A percentile compares a stretch with the other conserved stretches of the same genome.
Conservation (phyloP, 2,329 filamentous ascomycete genomes). For the Venturiaceae sp. region DNA sequence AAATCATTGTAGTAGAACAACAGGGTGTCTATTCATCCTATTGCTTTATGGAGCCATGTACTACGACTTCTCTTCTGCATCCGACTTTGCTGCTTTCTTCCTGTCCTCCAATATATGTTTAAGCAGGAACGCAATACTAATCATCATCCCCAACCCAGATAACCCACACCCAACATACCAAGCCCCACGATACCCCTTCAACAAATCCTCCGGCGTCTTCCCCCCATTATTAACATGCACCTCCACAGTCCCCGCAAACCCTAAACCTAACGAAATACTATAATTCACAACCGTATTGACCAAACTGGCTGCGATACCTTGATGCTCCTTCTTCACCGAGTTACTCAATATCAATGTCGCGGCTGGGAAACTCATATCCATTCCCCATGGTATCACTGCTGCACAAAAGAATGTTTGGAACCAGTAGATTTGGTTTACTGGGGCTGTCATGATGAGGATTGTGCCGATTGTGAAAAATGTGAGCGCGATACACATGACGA, state of each 20-base stretch:
- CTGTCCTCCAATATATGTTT: background rate
- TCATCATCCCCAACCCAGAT: constrained; percentile 11
- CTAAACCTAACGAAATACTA: constrained; percentile 30
- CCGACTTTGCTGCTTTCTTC: background rate
- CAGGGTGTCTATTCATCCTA: too few relatives aligned
- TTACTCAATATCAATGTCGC: constrained; percentile 29
- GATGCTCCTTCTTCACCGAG: constrained; percentile 26
- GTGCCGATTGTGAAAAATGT: constrained; percentile 23
- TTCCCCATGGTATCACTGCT: constrained; percentile 26
- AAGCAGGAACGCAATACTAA: constrained; percentile 2
- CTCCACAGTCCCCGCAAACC: constrained; percentile 33
- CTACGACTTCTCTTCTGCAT: too few relatives aligned
- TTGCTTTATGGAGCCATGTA: too few relatives aligned
- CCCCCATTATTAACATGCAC: constrained; percentile 25
- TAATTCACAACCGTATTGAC: constrained; percentile 34
- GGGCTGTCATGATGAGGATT: constrained; percentile 29
- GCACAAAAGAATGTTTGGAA: constrained; percentile 23
- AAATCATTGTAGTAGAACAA: too few relatives aligned
- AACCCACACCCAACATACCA: constrained; percentile 29
- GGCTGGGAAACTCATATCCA: constrained; percentile 33
- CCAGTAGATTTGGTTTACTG: constrained; percentile 33
- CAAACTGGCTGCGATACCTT: constrained; percentile 30
- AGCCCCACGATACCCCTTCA: constrained; percentile 28
- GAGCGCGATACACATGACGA: constrained; percentile 23
- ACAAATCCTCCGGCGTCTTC: constrained; percentile 15